Conservation (phyloP, 495 filamentous ascomycete species). For the Cercophora newfieldiana region DNA sequence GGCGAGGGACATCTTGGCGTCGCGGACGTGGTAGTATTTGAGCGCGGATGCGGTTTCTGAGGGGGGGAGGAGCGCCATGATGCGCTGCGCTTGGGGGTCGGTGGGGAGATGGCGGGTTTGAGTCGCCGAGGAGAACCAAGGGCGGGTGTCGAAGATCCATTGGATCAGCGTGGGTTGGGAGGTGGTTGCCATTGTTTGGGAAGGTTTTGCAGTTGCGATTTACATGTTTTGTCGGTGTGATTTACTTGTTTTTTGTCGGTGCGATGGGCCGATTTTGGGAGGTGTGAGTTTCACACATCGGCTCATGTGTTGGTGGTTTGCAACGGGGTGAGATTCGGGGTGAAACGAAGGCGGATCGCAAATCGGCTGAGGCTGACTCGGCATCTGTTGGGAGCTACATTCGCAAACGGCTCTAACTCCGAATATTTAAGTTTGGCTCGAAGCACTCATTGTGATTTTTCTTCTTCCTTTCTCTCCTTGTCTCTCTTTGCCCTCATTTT, state of each 20-base stretch:
- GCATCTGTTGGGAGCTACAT: neutral
- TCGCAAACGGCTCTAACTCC: neutral
- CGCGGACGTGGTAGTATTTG: slow-evolving; percentile 59
- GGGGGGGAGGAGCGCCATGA: slow-evolving; percentile 56
- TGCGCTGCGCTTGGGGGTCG: slow-evolving; percentile 50
- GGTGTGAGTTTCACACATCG: slow-evolving; percentile 6
- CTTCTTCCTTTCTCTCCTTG: neutral
- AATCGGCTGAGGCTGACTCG: slow-evolving; percentile 14
- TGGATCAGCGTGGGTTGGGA: slow-evolving; percentile 34
- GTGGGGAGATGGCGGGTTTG: slow-evolving; percentile 42
- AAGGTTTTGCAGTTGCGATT: neutral
- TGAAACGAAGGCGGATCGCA: slow-evolving; percentile 9
- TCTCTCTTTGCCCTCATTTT: neutral
- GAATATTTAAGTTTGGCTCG: slow-evolving; percentile 4
- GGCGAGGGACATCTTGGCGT: slow-evolving; percentile 68
- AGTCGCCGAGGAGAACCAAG: slow-evolving; percentile 43
- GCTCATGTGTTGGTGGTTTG: neutral
- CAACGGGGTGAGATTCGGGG: neutral
- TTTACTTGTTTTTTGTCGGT: slow-evolving; percentile 8
- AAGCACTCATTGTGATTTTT: neutral
- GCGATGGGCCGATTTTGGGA: slow-evolving; percentile 5
- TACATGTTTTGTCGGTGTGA: neutral
- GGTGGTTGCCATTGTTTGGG: slow-evolving; percentile 16
- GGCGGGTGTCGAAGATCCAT: slow-evolving; percentile 50
- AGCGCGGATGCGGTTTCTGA: slow-evolving; percentile 53